Conservation (phyloP, 108 stramenopile genomes). For the Aurantiochytrium sp. region DNA sequence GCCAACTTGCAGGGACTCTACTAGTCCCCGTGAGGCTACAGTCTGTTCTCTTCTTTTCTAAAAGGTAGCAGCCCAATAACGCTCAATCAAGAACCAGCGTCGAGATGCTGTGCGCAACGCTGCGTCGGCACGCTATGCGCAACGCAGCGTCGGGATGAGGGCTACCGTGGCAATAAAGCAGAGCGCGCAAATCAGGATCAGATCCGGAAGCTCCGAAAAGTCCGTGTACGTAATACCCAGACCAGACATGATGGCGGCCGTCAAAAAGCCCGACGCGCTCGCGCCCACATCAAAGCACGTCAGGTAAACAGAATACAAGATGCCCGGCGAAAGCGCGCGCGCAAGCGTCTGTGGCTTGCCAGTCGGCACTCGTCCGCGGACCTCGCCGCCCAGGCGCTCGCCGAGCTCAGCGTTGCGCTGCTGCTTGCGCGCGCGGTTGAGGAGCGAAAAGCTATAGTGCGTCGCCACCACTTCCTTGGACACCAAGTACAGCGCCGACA, state of each 20-base stretch:
- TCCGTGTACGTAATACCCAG: background rate
- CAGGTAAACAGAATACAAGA: constrained; percentile 7
- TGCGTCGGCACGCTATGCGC: background rate
- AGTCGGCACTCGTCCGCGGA: no score
- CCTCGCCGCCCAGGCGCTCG: background rate
- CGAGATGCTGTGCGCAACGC: background rate
- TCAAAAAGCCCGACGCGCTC: background rate
- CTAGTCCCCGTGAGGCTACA: no score
- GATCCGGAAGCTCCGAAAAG: background rate
- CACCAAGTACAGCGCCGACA: background rate
- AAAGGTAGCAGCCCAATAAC: no score
- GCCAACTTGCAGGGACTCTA: no score
- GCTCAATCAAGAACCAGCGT: no score
- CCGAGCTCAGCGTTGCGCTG: background rate
- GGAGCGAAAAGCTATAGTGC: background rate
- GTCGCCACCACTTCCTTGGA: constrained; percentile 6
- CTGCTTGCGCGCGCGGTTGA: background rate
- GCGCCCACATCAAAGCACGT: constrained; percentile 16
- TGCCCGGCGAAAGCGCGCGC: background rate
- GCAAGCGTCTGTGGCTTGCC: background rate
- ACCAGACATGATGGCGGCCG: background rate
- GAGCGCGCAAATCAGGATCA: background rate
- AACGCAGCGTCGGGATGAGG: background rate
- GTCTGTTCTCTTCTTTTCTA: no score
- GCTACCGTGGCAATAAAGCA: background rate